Base-by-base conservation (phyloP, 805 yeast genomes). In the Schwanniomyces pseudopolymorphus region DNA sequence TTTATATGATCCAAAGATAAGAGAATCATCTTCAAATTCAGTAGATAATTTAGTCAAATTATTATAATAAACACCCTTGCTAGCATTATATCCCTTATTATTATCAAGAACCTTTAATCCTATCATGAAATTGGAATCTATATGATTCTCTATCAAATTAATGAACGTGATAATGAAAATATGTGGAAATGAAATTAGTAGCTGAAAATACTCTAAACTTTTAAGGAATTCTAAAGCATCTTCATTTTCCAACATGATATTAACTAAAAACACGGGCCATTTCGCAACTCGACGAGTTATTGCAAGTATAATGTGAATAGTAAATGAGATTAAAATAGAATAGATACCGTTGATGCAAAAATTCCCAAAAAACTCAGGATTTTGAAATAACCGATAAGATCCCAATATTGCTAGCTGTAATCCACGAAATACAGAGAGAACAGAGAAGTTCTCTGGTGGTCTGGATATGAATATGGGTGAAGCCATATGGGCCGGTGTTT, bases 401-500 rank as follows among this genome's bases (percentile, higher is more conserved):
- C 84, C 83, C 7, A 79, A 58, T 7, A 78, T 39, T 0, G 81
- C 77, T 33, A 82, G 62, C 61, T 81, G 84, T 21, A 77, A 52
- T 0, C 86, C 85, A 13, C 84, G 64, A 6, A 76, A 47, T n/a
- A 81, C 67, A 0, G 83, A 72, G 46, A 70, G 45, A 0, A 70
- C 27, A 3, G 83, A 70, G 54, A 80, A 78, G 13, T 83, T 79
- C 4, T 79, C 75, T 6, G 83, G 78, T 1, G 86, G 84, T 41
- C 76, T 70, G 2, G 84, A 75, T 10, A 81, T 66, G 55, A 81
- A 80, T 13, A 78, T 71, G 5, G 86, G 86, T 3, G 86, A 81
- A 1, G 82, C 78, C 85, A 81, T 81, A 16, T 36, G 21, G 14
- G 11, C 9, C 19, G 19, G 28, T 26, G 10, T 26, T 9, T 10